These are phyloP conservation scores for Venturia oleaginea DNA, from an alignment of 2,329 filamentous ascomycete species.

Conservation along the genomic window DNA sequence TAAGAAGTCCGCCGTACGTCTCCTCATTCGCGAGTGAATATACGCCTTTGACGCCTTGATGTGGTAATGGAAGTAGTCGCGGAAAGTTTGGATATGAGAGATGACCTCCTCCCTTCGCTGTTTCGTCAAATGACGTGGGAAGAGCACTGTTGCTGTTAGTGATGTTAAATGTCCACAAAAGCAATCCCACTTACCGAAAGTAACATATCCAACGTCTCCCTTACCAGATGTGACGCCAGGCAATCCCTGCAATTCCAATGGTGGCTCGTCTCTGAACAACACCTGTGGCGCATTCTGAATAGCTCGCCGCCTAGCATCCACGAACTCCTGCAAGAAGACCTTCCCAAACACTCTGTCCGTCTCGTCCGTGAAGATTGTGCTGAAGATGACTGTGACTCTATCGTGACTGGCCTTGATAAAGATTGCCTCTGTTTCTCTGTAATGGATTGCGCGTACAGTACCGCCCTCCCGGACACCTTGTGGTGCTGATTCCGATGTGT, in stretches of 20 bases:
- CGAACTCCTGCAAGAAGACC: conserved; percentile 85
- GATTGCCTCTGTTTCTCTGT: conserved; percentile 97
- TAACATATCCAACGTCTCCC: conserved; percentile 92
- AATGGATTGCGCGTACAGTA: conserved; percentile 91
- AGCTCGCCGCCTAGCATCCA: conserved; percentile 85
- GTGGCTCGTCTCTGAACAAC: conserved; percentile 88
- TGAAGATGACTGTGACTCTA: conserved; percentile 97
- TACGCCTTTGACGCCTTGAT: conserved; percentile 99
- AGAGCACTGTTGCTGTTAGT: conserved; percentile 57
- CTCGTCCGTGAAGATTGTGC: conserved; percentile 94
- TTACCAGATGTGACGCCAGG: conserved; percentile 71
- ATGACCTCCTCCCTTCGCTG: conserved; percentile 92
- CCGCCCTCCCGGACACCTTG: conserved; percentile 85
- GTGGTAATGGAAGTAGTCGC: conserved; percentile 99
- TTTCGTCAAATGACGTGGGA: conserved; percentile 84
- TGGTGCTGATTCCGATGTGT: conserved; percentile 87
- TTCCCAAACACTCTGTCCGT: conserved; percentile 96
- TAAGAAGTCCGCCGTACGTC: conserved; percentile 94
- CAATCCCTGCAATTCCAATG: conserved; percentile 79
- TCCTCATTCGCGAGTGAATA: conserved; percentile 96
- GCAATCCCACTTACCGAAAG: conserved; percentile 62
- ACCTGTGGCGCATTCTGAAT: conserved; percentile 99
- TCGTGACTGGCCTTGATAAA: conserved; percentile 98
- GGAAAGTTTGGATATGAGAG: conserved; percentile 98
- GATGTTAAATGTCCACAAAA: conserved; percentile 15